A percentile compares a stretch with the other conserved stretches of the same genome.
phyloP scores from a whole-genome alignment of 2,329 filamentous ascomycete species.

The Epichloe uncinata region DNA sequence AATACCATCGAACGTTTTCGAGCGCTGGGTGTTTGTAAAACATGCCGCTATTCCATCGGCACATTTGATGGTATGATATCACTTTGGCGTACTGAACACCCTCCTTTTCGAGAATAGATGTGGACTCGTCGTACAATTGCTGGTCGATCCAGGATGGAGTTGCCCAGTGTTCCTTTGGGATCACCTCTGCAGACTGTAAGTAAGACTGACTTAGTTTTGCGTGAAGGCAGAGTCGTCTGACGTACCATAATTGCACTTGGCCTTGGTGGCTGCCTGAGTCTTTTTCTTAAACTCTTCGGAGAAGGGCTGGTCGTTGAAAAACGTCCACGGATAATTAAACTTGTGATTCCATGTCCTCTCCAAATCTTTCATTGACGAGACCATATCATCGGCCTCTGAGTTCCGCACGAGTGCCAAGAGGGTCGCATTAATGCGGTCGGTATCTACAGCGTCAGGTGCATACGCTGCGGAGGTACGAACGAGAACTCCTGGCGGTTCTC shows the following conservation, averaged over 20 bases:
- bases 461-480: conserved; percentile 66
- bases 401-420: conserved; percentile 87
- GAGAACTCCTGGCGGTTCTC: conserved; percentile 68
- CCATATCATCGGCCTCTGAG: conserved; percentile 69
- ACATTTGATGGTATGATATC: conserved; percentile 96
- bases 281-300: conserved; percentile 80
- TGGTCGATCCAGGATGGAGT: conserved; percentile 84
- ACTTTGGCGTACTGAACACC: conserved; percentile 82
- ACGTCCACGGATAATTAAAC: conserved; percentile 99
- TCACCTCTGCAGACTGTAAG: conserved; percentile 45
- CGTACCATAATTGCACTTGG: conserved; percentile 72
- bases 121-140: conserved; percentile 74
- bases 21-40: conserved; percentile 96
- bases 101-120: conserved; percentile 68
- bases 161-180: conserved; percentile 93
- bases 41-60: conserved; percentile 94
- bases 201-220: neutral
- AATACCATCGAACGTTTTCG: conserved; percentile 76
- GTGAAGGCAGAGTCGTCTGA: neutral
- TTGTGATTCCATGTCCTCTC: conserved; percentile 96
- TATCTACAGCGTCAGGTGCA: conserved; percentile 57
- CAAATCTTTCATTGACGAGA: conserved; percentile 80
- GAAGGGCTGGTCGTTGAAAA: conserved; percentile 95
- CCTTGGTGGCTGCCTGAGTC: conserved; percentile 74
- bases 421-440: conserved; percentile 83